A percentile compares a stretch with the other conserved stretches of the same genome.
Evolutionary conservation across 352 stramenopile genomes (phyloP).

Genomic region (Pythium plurisporium): DNA sequence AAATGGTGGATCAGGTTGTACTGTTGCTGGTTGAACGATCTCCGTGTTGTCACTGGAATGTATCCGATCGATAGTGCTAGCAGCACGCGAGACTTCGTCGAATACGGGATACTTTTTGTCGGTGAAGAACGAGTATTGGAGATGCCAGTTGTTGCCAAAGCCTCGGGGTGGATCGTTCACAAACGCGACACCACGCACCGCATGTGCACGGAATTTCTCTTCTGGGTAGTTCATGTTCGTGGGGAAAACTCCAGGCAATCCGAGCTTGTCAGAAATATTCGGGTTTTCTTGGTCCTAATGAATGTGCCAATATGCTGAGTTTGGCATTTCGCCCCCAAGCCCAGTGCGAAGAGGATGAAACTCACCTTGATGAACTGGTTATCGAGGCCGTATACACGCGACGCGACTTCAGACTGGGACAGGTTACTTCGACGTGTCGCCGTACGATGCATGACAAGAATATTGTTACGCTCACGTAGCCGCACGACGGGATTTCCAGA

Average conservation of each 20-base stretch:
- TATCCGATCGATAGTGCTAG: conserved; percentile 43
- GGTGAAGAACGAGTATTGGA: conserved; percentile 82
- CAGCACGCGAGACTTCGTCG: conserved; percentile 52
- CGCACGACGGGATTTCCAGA: conserved; percentile 48
- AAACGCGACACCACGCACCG: conserved; percentile 64
- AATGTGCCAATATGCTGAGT: not conserved
- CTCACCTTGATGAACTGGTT: conserved; percentile 69
- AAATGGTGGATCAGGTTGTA: conserved; percentile 48
- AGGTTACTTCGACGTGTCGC: conserved; percentile 41
- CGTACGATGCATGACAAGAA: conserved; percentile 73
- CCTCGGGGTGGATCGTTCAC: conserved; percentile 72
- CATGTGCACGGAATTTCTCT: conserved; percentile 79
- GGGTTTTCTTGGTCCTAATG: conserved; percentile 56
- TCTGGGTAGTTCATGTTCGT: conserved; percentile 73
- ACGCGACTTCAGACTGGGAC: conserved; percentile 42
- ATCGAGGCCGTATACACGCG: conserved; percentile 63
- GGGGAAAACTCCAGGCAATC: conserved; percentile 63
- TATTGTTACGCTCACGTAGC: conserved; percentile 64
- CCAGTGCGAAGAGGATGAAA: not conserved
- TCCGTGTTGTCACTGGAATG: conserved; percentile 9
- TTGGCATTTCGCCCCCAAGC: not conserved
- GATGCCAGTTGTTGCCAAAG: conserved; percentile 76
- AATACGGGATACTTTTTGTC: conserved; percentile 74
- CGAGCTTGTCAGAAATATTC: conserved; percentile 67
- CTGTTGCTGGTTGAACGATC: not conserved